Evolutionary conservation across 306 rosid species (phyloP).

Genomic region (Cicer chorassanicum): DNA sequence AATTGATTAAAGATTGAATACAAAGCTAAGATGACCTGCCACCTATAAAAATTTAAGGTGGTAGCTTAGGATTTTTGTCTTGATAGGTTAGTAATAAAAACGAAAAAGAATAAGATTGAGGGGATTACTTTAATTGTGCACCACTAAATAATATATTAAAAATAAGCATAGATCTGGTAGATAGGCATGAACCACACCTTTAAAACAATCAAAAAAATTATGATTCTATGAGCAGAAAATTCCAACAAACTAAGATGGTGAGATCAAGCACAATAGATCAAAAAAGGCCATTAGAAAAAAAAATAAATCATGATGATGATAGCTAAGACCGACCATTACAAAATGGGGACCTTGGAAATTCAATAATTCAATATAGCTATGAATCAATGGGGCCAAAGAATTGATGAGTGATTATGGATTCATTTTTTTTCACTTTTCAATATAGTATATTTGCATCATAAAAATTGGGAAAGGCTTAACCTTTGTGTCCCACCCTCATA

Average conservation of each 20-base stretch:
- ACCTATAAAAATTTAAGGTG: conserved; percentile 43
- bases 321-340: conserved; percentile 29
- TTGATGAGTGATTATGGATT: conserved; percentile 23
- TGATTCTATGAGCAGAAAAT: conserved; percentile 53
- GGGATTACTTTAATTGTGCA: conserved; percentile 47
- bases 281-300: not conserved
- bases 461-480: conserved; percentile 13
- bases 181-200: conserved; percentile 43
- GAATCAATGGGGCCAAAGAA: conserved; percentile 39
- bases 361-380: conserved; percentile 39
- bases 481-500: conserved; percentile 37
- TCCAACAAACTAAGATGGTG: conserved; percentile 42
- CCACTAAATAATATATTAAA: conserved; percentile 43
- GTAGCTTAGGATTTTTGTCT: conserved; percentile 43
- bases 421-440: conserved; percentile 20
- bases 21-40: conserved; percentile 48
- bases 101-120: conserved; percentile 32
- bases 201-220: conserved; percentile 17
- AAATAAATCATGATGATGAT: conserved; percentile 16
- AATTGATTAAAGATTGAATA: conserved; percentile 43
- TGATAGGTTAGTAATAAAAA: conserved; percentile 17
- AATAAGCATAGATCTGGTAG: conserved; percentile 36
- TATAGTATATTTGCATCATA: conserved; percentile 32
- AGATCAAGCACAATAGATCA: conserved; percentile 7
- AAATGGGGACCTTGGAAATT: conserved; percentile 44